These are phyloP conservation scores for Wickerhamiella siamensis DNA, from an alignment of 805 yeast species.

Conservation along the genomic window DNA sequence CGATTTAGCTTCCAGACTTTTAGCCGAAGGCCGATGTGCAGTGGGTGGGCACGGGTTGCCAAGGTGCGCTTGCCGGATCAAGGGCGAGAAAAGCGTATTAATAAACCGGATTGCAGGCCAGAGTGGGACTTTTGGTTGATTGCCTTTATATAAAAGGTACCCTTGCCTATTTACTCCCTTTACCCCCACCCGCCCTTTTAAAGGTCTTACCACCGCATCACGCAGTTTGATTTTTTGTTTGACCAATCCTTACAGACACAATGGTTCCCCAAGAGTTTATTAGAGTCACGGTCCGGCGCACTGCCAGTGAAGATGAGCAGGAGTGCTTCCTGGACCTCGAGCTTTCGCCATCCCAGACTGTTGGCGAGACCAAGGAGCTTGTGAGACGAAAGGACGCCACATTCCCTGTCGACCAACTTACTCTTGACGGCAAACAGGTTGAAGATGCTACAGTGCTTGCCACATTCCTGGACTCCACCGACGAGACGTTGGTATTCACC, in stretches of 20 bases:
- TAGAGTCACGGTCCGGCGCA: slow-evolving; percentile 16
- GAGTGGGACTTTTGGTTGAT: neutral
- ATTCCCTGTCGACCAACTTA: slow-evolving; percentile 19
- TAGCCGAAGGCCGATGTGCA: neutral
- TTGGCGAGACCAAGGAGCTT: slow-evolving; percentile 23
- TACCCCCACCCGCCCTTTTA: too few relatives aligned
- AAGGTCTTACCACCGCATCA: too few relatives aligned
- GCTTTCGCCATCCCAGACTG: slow-evolving; percentile 20
- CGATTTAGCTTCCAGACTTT: too few relatives aligned
- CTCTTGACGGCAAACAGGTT: slow-evolving; percentile 19
- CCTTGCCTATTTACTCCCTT: neutral
- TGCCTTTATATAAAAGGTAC: neutral
- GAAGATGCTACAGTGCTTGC: slow-evolving; percentile 22
- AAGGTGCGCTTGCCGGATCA: neutral
- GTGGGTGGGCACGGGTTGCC: neutral
- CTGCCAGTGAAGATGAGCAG: slow-evolving; percentile 10
- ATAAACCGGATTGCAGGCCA: neutral
- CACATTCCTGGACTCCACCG: slow-evolving; percentile 18
- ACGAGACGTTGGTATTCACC: slow-evolving; percentile 20
- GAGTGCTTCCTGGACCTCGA: slow-evolving; percentile 16
- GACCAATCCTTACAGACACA: too few relatives aligned
- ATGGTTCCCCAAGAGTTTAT: slow-evolving; percentile 10
- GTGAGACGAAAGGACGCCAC: slow-evolving; percentile 20
- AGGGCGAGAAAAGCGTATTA: neutral
- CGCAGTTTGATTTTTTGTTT: too few relatives aligned